These are phyloP conservation scores for Neostapfia colusana DNA, from an alignment of 176 grass and related monocot genomes.

Conservation along the genomic window DNA sequence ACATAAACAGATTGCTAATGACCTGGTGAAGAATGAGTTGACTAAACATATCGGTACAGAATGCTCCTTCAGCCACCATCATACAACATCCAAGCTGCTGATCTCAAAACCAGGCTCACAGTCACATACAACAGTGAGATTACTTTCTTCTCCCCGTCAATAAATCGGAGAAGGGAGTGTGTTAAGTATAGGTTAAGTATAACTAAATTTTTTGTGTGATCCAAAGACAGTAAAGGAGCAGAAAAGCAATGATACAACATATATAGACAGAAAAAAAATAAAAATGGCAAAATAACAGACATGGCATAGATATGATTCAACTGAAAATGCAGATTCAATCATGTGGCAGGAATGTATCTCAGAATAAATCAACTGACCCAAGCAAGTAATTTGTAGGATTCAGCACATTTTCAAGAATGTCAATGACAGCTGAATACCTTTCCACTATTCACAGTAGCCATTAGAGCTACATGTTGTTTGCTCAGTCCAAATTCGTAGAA, in stretches of 20 bases:
- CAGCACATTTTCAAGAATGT: not conserved
- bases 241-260: not conserved
- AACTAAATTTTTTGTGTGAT: not conserved
- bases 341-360: constrained; percentile 2
- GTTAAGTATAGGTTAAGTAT: not conserved
- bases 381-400: constrained; percentile 8
- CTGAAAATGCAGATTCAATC: constrained; percentile 13
- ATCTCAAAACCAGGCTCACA: not conserved
- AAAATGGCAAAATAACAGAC: not conserved
- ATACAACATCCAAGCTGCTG: not conserved
- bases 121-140: not conserved
- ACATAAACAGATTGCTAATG: constrained; percentile 6
- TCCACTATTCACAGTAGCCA: constrained; percentile 74
- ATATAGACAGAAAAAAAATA: constrained; percentile 10
- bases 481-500: constrained; percentile 83
- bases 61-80: not conserved
- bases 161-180: not conserved
- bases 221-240: not conserved
- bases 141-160: not conserved
- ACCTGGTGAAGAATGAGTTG: not conserved
- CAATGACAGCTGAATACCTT: constrained; percentile 57
- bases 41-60: not conserved
- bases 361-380: constrained; percentile 6
- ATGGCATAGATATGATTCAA: not conserved
- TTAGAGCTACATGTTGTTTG: constrained; percentile 76